Percentiles rank a stretch among this genome's conserved stretches.
These are phyloP conservation scores for Mycocentrospora acerina DNA, from an alignment of 2,329 filamentous ascomycete genomes.

Conservation along the genomic window DNA sequence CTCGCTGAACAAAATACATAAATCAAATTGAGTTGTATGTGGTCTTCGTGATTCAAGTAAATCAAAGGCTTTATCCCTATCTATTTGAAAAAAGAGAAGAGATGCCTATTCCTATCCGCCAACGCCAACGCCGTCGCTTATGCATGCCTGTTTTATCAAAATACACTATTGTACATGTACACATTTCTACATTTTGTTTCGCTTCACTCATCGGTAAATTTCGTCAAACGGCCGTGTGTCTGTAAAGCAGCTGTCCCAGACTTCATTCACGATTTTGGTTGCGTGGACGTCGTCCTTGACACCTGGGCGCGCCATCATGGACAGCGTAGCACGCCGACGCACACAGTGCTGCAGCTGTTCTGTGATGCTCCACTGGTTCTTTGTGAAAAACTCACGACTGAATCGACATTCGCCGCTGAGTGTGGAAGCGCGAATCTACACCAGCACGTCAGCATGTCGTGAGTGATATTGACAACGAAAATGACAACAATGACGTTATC, in stretches of 20 bases:
- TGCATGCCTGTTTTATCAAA: constrained; percentile 7
- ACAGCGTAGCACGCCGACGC: constrained; percentile 74
- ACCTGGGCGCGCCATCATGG: constrained; percentile 73
- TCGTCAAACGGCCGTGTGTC: constrained; percentile 97
- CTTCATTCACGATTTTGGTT: constrained; percentile 85
- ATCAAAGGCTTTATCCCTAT: too few species aligned
- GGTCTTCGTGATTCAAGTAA: too few species aligned
- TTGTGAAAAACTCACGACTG: constrained; percentile 78
- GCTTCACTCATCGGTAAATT: constrained; percentile 70
- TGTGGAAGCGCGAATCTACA: constrained; percentile 85
- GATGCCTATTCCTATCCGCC: too few species aligned
- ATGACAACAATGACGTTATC: too few species aligned
- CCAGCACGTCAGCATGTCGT: not conserved
- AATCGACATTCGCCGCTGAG: constrained; percentile 93
- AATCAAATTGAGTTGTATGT: too few species aligned
- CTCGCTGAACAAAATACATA: too few species aligned
- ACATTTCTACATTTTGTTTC: not conserved
- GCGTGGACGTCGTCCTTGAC: constrained; percentile 88
- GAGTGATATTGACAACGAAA: too few species aligned
- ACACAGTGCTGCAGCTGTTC: constrained; percentile 96
- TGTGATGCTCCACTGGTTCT: constrained; percentile 84
- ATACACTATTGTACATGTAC: constrained; percentile 7
- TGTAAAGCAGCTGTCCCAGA: constrained; percentile 97
- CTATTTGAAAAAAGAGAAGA: too few species aligned
- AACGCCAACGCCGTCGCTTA: constrained; percentile 10